A percentile compares a stretch with the other conserved stretches of the same genome.
phyloP scores from a whole-genome alignment of 306 rosid genomes.

The Mimosa pudica region DNA sequence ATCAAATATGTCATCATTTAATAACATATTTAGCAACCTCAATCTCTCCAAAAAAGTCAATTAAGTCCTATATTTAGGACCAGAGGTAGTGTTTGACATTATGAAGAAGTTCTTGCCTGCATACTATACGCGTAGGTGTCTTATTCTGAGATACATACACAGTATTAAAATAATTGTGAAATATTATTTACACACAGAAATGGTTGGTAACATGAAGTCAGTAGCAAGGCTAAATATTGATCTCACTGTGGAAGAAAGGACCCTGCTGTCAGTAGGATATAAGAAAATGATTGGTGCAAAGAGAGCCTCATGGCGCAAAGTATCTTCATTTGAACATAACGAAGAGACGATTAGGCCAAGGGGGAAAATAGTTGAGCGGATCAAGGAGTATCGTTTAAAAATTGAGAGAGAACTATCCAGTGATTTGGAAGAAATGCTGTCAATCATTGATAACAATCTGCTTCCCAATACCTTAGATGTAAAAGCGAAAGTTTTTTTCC shows the following conservation, averaged over 20 bases:
- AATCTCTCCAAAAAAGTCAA: no score
- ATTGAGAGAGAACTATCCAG: conserved; percentile 87
- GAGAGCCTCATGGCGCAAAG: conserved; percentile 94
- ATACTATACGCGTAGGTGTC: background rate
- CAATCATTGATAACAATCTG: conserved; percentile 78
- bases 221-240: conserved; percentile 88
- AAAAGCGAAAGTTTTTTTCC: conserved; percentile 94
- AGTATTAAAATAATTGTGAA: background rate
- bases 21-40: no score
- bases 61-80: no score
- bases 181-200: conserved; percentile 52
- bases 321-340: conserved; percentile 96
- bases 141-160: no score
- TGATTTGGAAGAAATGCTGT: conserved; percentile 78
- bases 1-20: no score
- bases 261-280: conserved; percentile 94
- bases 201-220: conserved; percentile 89
- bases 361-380: conserved; percentile 71
- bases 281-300: conserved; percentile 93
- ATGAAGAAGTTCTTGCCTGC: background rate
- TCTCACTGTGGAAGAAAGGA: conserved; percentile 93
- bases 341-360: conserved; percentile 81
- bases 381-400: conserved; percentile 74
- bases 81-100: no score
- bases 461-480: conserved; percentile 73